Evolutionary conservation across 2,329 filamentous ascomycete species (phyloP).

Genomic region (Nemania sp.): DNA sequence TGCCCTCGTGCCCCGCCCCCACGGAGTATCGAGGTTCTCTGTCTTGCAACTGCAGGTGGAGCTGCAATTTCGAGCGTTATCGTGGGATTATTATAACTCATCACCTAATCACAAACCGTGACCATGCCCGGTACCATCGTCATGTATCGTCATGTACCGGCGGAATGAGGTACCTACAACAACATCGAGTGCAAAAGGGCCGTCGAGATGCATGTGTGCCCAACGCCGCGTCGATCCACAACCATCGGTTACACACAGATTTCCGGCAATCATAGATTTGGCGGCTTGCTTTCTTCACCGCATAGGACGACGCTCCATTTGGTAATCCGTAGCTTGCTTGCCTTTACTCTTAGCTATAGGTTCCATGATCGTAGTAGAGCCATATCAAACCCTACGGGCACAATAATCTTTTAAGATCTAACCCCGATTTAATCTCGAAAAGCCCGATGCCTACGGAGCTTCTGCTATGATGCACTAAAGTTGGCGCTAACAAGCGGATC

Average conservation of each 20-base stretch:
- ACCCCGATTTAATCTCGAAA: too few relatives aligned
- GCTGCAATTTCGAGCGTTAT: not conserved
- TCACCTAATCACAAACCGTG: not conserved
- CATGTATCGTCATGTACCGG: not conserved
- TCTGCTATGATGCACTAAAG: not conserved
- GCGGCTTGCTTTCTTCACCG: not conserved
- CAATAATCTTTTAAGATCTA: not conserved
- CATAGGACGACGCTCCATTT: not conserved
- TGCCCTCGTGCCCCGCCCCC: not conserved
- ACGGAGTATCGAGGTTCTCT: not conserved
- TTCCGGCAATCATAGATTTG: not conserved
- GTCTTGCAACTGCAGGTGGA: not conserved
- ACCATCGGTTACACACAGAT: not conserved
- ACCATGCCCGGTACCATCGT: too few relatives aligned
- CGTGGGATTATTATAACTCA: not conserved
- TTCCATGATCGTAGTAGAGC: not conserved
- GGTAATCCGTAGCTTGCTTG: not conserved
- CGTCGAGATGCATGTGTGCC: not conserved
- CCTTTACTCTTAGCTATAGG: not conserved
- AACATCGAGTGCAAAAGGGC: not conserved
- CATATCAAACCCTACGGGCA: not conserved
- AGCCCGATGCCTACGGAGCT: not conserved
- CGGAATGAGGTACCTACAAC: not conserved
- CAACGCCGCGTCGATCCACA: not conserved
- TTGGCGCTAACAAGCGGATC: not conserved